phyloP scores from a whole-genome alignment of 2,329 filamentous ascomycete genomes.

The Corniculantispora saksenae region DNA sequence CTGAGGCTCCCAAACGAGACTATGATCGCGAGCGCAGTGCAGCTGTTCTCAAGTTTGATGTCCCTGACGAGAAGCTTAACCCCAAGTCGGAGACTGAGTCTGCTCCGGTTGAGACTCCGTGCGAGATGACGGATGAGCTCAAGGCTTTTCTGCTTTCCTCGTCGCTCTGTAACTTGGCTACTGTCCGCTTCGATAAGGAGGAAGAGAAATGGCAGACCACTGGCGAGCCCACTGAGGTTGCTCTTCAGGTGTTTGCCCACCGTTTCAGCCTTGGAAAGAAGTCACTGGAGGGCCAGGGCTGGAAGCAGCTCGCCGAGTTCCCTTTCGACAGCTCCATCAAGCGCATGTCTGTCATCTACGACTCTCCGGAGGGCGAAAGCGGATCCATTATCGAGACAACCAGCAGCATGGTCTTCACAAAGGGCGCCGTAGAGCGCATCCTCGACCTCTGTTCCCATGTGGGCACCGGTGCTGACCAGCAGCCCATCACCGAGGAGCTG shows the following conservation, averaged over 20 bases:
- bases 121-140: conserved; percentile 50
- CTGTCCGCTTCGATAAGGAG: conserved; percentile 56
- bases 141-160: conserved; percentile 55
- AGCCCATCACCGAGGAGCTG: conserved; percentile 51
- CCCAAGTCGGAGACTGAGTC: conserved; percentile 33
- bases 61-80: conserved; percentile 58
- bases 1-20: conserved; percentile 49
- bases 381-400: conserved; percentile 40
- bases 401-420: conserved; percentile 59
- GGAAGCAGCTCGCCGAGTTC: conserved; percentile 68
- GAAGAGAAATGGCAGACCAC: conserved; percentile 64
- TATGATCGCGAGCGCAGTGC: conserved; percentile 62
- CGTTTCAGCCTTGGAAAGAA: conserved; percentile 65
- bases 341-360: conserved; percentile 77
- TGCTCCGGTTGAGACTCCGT: conserved; percentile 36
- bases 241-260: conserved; percentile 72
- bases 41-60: conserved; percentile 61
- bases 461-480: conserved; percentile 43
- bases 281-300: conserved; percentile 51
- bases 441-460: conserved; percentile 56
- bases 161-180: conserved; percentile 67
- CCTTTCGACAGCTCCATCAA: conserved; percentile 80
- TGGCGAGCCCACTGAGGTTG: conserved; percentile 74
- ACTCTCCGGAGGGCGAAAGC: conserved; percentile 44
- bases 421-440: conserved; percentile 63